A percentile compares a stretch with the other conserved stretches of the same genome.
Conservation (phyloP, 257 asterid genomes). For the Voacanga thouarsii region DNA sequence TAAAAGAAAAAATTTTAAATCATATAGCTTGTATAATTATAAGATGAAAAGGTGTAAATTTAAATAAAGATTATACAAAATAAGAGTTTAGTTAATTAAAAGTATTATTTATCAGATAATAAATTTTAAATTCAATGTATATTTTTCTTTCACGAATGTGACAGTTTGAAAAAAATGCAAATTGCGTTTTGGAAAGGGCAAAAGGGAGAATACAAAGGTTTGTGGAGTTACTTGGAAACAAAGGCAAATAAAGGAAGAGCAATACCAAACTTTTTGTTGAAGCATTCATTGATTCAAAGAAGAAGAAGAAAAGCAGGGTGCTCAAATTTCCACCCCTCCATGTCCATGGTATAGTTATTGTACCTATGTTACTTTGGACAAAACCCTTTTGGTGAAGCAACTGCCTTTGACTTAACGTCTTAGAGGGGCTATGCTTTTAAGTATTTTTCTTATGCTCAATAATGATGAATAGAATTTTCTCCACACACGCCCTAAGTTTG, state of each 20-base stretch:
- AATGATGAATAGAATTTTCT: neutral
- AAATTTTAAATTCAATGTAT: no score
- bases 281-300: neutral
- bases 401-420: constrained; percentile 22
- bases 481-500: neutral
- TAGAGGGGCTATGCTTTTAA: neutral
- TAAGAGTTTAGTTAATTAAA: no score
- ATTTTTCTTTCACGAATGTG: no score
- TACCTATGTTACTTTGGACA: neutral
- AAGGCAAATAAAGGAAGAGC: constrained; percentile 10
- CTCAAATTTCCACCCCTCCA: neutral
- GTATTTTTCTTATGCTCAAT: neutral
- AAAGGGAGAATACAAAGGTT: neutral
- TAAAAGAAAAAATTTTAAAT: no score
- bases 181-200: neutral
- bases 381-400: neutral
- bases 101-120: no score
- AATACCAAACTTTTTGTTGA: constrained; percentile 5
- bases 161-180: no score
- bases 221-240: neutral
- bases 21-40: no score
- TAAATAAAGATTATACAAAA: no score
- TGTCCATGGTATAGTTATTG: neutral
- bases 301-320: neutral
- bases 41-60: no score